phyloP scores from a whole-genome alignment of 192 early-diverging fungal species.

The Umbelopsis sp. region DNA sequence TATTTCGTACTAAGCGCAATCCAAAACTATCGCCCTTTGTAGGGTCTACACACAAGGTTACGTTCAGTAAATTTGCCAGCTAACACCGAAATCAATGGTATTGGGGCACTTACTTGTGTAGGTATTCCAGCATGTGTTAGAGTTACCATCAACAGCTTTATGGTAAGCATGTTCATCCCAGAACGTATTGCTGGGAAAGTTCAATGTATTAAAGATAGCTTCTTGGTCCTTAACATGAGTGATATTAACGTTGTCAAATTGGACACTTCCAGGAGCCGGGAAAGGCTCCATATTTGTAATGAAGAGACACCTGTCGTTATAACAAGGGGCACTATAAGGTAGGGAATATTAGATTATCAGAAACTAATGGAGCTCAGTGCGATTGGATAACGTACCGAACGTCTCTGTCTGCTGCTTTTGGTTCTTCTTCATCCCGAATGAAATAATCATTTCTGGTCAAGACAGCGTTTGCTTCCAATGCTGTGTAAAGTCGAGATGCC shows the following conservation, averaged over 20 bases:
- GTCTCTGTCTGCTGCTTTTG: constrained; percentile 44
- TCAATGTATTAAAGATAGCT: constrained; percentile 37
- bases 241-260: constrained; percentile 31
- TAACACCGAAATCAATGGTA: not conserved
- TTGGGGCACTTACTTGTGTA: constrained; percentile 28
- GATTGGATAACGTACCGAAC: constrained; percentile 29
- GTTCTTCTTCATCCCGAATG: constrained; percentile 43
- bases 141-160: constrained; percentile 51
- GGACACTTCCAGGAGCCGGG: constrained; percentile 43
- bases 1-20: constrained; percentile 41
- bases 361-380: too few species aligned
- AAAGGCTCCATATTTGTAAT: constrained; percentile 53
- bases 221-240: constrained; percentile 46
- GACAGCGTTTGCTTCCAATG: constrained; percentile 40
- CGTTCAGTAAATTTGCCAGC: not conserved
- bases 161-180: constrained; percentile 48
- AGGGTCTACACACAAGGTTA: constrained; percentile 32
- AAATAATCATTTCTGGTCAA: constrained; percentile 47
- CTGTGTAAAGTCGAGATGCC: constrained; percentile 43
- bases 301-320: constrained; percentile 56
- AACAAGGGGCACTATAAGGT: constrained; percentile 46
- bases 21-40: constrained; percentile 52
- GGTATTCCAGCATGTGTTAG: constrained; percentile 55
- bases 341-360: not conserved
- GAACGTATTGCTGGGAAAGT: constrained; percentile 40